Conservation (phyloP, 345 rosid species). For the Lepidium sativum region DNA sequence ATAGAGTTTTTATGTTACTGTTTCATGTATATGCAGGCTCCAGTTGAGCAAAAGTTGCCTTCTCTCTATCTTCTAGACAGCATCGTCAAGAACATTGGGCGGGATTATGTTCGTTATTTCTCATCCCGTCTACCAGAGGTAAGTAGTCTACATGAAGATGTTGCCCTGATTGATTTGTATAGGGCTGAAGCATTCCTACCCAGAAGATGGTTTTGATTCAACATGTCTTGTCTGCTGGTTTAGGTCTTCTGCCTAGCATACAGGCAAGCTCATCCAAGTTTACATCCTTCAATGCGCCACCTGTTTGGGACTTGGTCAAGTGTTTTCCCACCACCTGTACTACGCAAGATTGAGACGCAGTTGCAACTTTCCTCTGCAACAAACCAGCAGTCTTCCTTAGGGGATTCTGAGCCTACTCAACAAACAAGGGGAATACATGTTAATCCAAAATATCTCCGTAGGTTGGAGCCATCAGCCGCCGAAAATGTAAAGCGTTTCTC, state of each 20-base stretch:
- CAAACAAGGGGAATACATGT: conserved; percentile 93
- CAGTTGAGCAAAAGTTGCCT: conserved; percentile 84
- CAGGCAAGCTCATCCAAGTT: conserved; percentile 61
- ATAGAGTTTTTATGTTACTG: neutral
- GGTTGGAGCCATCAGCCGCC: conserved; percentile 52
- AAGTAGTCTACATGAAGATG: conserved; percentile 24
- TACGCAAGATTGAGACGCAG: conserved; percentile 62
- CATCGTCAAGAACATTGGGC: conserved; percentile 87
- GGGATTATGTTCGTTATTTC: conserved; percentile 69
- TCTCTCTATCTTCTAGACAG: conserved; percentile 94
- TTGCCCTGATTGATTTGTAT: neutral
- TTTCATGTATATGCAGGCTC: conserved; percentile 48
- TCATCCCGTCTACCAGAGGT: conserved; percentile 92
- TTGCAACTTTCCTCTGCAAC: conserved; percentile 49
- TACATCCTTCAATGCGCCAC: conserved; percentile 76
- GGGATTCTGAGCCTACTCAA: conserved; percentile 65
- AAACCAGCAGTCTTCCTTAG: conserved; percentile 46
- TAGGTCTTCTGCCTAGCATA: conserved; percentile 88
- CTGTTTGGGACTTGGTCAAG: conserved; percentile 94
- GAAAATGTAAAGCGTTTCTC: conserved; percentile 57
- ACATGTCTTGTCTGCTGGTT: neutral
- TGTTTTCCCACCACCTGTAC: conserved; percentile 65
- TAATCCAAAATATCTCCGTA: conserved; percentile 89
- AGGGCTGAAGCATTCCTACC: conserved; percentile 1
- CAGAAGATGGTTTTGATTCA: neutral